A percentile compares a stretch with the other conserved stretches of the same genome.
phyloP scores from a whole-genome alignment of 805 yeast species.

The Starmera quercuum region DNA sequence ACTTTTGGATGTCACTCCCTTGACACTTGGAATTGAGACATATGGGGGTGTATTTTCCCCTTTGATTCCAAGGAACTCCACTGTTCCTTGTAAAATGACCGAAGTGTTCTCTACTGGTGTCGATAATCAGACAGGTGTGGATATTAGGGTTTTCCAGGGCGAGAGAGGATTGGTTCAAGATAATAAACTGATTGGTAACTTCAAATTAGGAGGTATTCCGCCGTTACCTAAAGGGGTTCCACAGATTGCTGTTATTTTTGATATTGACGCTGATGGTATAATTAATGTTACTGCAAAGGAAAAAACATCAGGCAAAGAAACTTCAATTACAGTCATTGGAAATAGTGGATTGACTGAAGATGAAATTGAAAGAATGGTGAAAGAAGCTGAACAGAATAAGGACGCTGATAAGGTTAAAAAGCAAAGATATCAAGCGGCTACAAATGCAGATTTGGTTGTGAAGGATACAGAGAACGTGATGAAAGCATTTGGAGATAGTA shows the following conservation, averaged over 20 bases:
- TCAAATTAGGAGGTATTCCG: constrained; percentile 65
- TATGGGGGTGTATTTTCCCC: constrained; percentile 82
- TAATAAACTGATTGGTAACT: constrained; percentile 70
- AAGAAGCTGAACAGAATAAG: constrained; percentile 58
- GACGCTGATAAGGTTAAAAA: constrained; percentile 51
- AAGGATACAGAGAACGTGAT: constrained; percentile 87
- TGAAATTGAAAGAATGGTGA: constrained; percentile 55
- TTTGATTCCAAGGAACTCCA: constrained; percentile 67
- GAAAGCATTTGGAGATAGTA: constrained; percentile 49
- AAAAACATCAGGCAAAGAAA: constrained; percentile 69
- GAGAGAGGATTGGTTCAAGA: constrained; percentile 74
- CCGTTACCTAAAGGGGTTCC: constrained; percentile 75
- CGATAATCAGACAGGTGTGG: constrained; percentile 80
- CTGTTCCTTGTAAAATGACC: constrained; percentile 69
- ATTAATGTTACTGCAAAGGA: constrained; percentile 79
- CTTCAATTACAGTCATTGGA: constrained; percentile 66
- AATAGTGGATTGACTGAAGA: constrained; percentile 62
- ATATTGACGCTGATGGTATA: constrained; percentile 77
- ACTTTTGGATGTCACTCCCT: constrained; percentile 74
- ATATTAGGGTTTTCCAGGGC: constrained; percentile 73
- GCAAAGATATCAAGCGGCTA: constrained; percentile 63
- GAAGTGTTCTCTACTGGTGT: constrained; percentile 76
- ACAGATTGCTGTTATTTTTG: constrained; percentile 69
- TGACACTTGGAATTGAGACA: constrained; percentile 77
- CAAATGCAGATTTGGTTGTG: constrained; percentile 68